Evolutionary conservation across 331 rosid genomes (phyloP), one percentile per base, ranked within the genome.

Genomic region (Quercus phellos): DNA sequence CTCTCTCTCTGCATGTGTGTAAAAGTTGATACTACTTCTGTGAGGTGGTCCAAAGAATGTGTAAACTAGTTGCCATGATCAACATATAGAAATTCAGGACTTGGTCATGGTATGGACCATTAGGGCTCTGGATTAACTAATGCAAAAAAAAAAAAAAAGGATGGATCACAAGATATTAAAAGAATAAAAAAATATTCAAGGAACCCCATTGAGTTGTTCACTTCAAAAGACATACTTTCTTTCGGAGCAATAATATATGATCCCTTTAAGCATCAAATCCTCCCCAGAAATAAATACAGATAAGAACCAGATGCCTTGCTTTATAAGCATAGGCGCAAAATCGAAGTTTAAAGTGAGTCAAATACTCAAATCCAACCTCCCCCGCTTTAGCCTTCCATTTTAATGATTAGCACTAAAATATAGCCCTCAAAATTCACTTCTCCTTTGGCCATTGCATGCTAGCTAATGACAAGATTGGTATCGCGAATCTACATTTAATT

Each of bases 251-350:
- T 88, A 88, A 83, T 85, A 73, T 77, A 76, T 55, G 59, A 77
- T 50, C 75, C 77, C 87, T 82, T 85, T 85, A 84, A 85, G 86
- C 88, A 90, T 82, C 79, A 85, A 81, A 84, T 71, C 83, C 68
- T 74, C 55, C 80, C 51, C 53, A 76, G 85, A 84, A 77, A 77
- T 67, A 86, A 70, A 85, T 74, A 85, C 79, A 75, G 88, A 84
- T 84, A 87, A 90, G 89, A 90, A 89, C 83, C 83, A 21, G 89
- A 90, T 89, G 87, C 88, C 74, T 64, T 66, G 75, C 72, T 79
- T 79, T 84, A 72, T 77, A 83, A 86, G 80, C 75, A 81, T 70
- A 77, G 78, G 84, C 82, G 85, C 85, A 73, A 77, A 17, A 79
- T 55, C 19, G 58, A 42, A 75, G 78, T 55, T 83, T 81, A 76